Base-by-base conservation (phyloP, 2,329 filamentous ascomycete species). In the Gnomoniopsis sp. region DNA sequence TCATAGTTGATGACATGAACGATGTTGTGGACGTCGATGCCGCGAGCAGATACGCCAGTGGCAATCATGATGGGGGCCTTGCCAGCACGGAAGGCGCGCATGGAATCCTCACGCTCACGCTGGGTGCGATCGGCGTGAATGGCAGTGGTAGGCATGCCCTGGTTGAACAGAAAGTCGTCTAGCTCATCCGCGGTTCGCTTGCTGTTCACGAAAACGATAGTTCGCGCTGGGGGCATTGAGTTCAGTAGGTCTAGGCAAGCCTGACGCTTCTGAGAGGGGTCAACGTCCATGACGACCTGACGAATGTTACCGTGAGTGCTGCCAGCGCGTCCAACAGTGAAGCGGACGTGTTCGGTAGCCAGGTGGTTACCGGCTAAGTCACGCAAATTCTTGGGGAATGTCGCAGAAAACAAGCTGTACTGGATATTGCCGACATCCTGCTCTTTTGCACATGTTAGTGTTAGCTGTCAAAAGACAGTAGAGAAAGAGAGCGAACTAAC, bases 1-100 rank as follows among this genome's bases (percentile, higher is more conserved):
- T 98, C 93, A 66, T 87, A 98, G 75, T 99, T 98, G 80, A 99
- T 88, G 61, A 99, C 89, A 64, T 96, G 91, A 77, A 88, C 86
- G 6, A 98, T 88, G 64, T 95, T 91, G 59, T 85, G 85, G 38
- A 97, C 88, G 66, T 98, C 93, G 36, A 97, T 87, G 7, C 95
- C 95, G 66, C 95, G 91, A 68, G 91, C 90, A 53, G 89, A 87
- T 53, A 99, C 84, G 50, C 90, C 91, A 22, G 93, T 98, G 12
- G 93, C 87, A 60, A 98, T 84, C 59, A 99, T 74, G 57, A 99
- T 89, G 0, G 93, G 93, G 11, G 83, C 80, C 34, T 81, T 83
- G 1, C 90, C 93, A 21, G 77, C 78, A 21, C 90, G 87, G 81
- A 98, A 98, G 1, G 88, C 82, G 66, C 92, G 87, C 86, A 98